These are phyloP conservation scores for Aspergillus ustus DNA, from an alignment of 2,329 filamentous ascomycete genomes.

Conservation along the genomic window DNA sequence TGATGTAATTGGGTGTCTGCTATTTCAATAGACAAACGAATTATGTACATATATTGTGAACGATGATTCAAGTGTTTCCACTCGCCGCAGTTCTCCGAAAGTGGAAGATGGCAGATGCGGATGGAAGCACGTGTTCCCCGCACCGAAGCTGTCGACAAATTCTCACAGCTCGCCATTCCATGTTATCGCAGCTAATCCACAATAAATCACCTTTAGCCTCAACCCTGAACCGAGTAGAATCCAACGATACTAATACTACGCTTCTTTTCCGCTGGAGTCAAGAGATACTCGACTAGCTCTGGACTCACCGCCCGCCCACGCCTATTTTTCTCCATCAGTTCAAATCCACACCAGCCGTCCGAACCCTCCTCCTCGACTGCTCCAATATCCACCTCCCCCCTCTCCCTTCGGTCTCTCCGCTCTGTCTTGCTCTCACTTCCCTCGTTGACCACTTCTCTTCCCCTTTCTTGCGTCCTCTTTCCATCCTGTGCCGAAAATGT, in stretches of 20 bases:
- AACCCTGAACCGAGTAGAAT: not conserved
- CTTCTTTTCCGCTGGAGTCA: not conserved
- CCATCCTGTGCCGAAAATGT: constrained; percentile 66
- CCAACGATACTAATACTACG: not conserved
- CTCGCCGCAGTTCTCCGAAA: not conserved
- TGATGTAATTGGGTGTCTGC: constrained; percentile 3
- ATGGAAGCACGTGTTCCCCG: constrained; percentile 28
- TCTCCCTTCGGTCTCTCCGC: constrained; percentile 19
- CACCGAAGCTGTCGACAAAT: constrained; percentile 16
- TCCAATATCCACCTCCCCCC: constrained; percentile 16
- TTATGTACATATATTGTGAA: constrained; percentile 19
- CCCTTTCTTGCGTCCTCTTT: constrained; percentile 17
- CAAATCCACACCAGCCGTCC: constrained; percentile 19
- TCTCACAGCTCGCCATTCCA: constrained; percentile 5
- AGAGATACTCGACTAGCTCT: not conserved
- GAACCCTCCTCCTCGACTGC: constrained; percentile 20
- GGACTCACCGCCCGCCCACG: constrained; percentile 23
- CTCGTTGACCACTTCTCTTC: constrained; percentile 13
- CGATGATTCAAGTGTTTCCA: not conserved
- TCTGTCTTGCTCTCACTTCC: constrained; percentile 14
- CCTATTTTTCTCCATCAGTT: constrained; percentile 22
- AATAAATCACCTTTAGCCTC: not conserved
- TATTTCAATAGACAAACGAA: constrained; percentile 6
- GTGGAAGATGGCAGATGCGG: constrained; percentile 20
- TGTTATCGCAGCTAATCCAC: not conserved